phyloP scores from a whole-genome alignment of 352 stramenopile genomes.

The Pythium myriotylum region DNA sequence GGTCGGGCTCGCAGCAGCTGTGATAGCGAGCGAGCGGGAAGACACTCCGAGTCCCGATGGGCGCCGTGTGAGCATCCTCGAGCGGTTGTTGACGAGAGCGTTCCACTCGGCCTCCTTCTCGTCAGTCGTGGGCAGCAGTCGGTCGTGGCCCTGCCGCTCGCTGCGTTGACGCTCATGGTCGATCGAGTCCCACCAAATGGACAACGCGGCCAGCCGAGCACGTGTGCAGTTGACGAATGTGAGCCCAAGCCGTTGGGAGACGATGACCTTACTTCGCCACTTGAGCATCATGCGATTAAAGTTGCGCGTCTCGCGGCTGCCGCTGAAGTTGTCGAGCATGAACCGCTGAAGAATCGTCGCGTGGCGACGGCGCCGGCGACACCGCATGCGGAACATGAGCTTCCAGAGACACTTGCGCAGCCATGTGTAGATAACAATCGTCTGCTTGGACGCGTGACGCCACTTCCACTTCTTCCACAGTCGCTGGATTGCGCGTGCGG shows the following conservation, averaged over 20 bases:
- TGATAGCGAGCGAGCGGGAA: conserved; percentile 9
- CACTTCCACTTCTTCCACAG: conserved; percentile 69
- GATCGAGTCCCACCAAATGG: conserved; percentile 60
- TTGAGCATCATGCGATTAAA: conserved; percentile 78
- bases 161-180: conserved; percentile 69
- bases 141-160: conserved; percentile 49
- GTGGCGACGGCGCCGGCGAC: conserved; percentile 34
- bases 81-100: conserved; percentile 22
- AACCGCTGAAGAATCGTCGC: conserved; percentile 56
- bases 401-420: conserved; percentile 76
- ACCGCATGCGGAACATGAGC: conserved; percentile 57
- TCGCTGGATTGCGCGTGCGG: conserved; percentile 55
- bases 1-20: neutral
- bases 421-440: conserved; percentile 65
- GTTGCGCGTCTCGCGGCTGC: conserved; percentile 63
- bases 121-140: conserved; percentile 31
- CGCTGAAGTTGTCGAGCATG: conserved; percentile 55
- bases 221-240: conserved; percentile 59
- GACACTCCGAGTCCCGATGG: conserved; percentile 10
- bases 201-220: conserved; percentile 56
- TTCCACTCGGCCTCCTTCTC: conserved; percentile 47
- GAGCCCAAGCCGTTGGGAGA: conserved; percentile 54
- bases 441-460: conserved; percentile 62
- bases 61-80: conserved; percentile 6
- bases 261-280: conserved; percentile 76